Percentiles rank a stretch among this genome's conserved stretches.
Conservation (phyloP, 116 monocot species). For the Cymodocea nodosa region DNA sequence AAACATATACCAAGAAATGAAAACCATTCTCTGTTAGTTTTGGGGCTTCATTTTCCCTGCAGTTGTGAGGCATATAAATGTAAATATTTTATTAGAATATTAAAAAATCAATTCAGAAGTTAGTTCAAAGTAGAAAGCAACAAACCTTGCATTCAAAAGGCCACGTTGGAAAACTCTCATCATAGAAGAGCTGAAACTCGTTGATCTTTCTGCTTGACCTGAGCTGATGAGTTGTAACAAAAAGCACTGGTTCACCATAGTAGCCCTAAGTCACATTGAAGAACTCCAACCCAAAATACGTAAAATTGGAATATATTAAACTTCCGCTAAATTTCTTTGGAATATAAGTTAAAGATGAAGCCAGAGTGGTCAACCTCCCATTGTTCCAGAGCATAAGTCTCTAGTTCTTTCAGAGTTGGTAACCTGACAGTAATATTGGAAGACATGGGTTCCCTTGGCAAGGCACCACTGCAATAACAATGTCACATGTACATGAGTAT, state of each 20-base stretch:
- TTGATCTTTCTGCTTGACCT: conserved; percentile 56
- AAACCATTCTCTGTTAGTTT: conserved; percentile 92
- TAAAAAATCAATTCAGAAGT: neutral
- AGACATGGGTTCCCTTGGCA: conserved; percentile 82
- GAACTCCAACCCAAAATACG: too few species aligned
- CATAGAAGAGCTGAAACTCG: conserved; percentile 81
- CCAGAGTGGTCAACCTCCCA: conserved; percentile 63
- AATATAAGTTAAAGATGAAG: conserved; percentile 4
- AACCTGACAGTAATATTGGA: conserved; percentile 52
- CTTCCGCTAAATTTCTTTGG: too few species aligned
- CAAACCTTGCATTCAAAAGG: conserved; percentile 85
- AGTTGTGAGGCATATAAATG: conserved; percentile 2
- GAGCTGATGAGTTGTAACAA: conserved; percentile 92
- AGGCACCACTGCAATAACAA: conserved; percentile 28
- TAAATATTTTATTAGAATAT: conserved; percentile 1
- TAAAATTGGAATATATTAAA: too few species aligned
- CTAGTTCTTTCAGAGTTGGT: conserved; percentile 66
- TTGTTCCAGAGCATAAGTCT: conserved; percentile 67
- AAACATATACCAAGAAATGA: conserved; percentile 66
- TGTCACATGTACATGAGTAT: too few species aligned
- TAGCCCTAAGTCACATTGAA: neutral
- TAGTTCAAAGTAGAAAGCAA: neutral
- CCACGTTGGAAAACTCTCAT: conserved; percentile 91
- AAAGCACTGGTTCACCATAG: conserved; percentile 46
- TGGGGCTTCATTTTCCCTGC: conserved; percentile 89